phyloP scores from a whole-genome alignment of 805 yeast species.

The Lachancea lanzarotensis region DNA sequence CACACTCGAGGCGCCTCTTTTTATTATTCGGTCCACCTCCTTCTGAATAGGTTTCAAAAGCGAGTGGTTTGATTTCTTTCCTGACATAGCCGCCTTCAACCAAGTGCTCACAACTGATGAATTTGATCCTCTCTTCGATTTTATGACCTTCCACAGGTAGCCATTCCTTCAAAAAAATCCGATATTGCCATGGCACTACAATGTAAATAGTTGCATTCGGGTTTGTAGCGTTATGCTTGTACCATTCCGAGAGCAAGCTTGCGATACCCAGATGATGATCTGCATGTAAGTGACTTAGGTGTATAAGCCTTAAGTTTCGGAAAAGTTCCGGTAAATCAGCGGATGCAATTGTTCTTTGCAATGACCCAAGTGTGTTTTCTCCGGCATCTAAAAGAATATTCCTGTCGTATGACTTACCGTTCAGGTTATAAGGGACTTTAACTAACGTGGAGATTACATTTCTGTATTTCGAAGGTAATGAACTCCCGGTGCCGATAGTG shows the following conservation, averaged over 20 bases:
- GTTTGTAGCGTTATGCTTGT: constrained; percentile 35
- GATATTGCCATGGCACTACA: constrained; percentile 70
- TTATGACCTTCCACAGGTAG: constrained; percentile 39
- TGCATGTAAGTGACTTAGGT: constrained; percentile 88
- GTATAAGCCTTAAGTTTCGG: constrained; percentile 56
- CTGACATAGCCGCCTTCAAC: constrained; percentile 34
- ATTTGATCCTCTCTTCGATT: constrained; percentile 39
- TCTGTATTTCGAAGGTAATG: constrained; percentile 76
- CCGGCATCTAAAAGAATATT: constrained; percentile 84
- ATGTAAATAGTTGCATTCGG: constrained; percentile 41
- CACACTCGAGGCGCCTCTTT: constrained; percentile 23
- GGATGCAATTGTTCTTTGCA: constrained; percentile 55
- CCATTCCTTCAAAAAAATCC: constrained; percentile 67
- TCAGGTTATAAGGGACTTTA: constrained; percentile 49
- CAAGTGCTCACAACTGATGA: constrained; percentile 58
- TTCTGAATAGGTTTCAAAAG: constrained; percentile 22
- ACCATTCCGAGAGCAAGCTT: constrained; percentile 66
- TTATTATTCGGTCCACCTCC: constrained; percentile 6
- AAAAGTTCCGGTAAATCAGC: constrained; percentile 41
- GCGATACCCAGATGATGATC: constrained; percentile 91
- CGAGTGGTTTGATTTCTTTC: constrained; percentile 27
- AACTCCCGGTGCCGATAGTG: constrained; percentile 90
- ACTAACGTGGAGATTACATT: constrained; percentile 80
- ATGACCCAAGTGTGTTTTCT: constrained; percentile 76
- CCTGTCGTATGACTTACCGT: constrained; percentile 30